Base-by-base conservation (phyloP, 164 flowering plant genomes). In the Chimonanthus salicifolius region DNA sequence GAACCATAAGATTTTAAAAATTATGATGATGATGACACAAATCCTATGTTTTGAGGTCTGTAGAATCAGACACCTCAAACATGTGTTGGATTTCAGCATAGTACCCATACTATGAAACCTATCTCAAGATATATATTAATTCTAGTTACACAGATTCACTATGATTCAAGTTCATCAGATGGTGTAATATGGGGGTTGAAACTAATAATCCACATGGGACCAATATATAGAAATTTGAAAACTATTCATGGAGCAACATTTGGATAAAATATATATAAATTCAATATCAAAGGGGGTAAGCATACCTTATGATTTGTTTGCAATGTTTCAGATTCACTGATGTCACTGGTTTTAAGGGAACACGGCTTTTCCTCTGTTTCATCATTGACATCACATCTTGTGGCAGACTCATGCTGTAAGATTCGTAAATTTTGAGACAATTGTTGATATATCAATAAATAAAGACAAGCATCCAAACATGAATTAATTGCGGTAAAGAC, bases 351-450 rank as follows among this genome's bases (percentile, higher is more conserved):
- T 68, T 51, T 13, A n/a, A 3, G 15, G 21, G 67, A 69, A 68
- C n/a, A 62, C 11, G 50, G 64, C 46, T 65, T 47, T 7, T 45
- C 65, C 47, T 64, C 58, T 33, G 45, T 44, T 45, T 72, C 77
- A 68, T 63, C 70, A 46, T 75, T 11, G 13, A 62, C 54, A 21
- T 72, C 70, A 69, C 62, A 63, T 72, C 45, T 58, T 60, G 33
- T 67, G 7, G 62, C 15, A 54, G 65, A 20, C 21, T 64, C 75
- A 16, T 64, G 64, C 73, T 75, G 71, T 50, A 73, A 77, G 46
- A 68, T 13, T 67, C 64, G 4, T 46, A 4, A 66, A 44, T 13
- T 10, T 18, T 7, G 65, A 62, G n/a, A 62, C 48, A 33, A 6
- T 2, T 44, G 7, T 44, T 13, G 68, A 66, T 44, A 7, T 7